These are phyloP conservation scores for Yamadazyma trypodendri DNA, from an alignment of 1,139 yeast genomes.

Conservation along the genomic window DNA sequence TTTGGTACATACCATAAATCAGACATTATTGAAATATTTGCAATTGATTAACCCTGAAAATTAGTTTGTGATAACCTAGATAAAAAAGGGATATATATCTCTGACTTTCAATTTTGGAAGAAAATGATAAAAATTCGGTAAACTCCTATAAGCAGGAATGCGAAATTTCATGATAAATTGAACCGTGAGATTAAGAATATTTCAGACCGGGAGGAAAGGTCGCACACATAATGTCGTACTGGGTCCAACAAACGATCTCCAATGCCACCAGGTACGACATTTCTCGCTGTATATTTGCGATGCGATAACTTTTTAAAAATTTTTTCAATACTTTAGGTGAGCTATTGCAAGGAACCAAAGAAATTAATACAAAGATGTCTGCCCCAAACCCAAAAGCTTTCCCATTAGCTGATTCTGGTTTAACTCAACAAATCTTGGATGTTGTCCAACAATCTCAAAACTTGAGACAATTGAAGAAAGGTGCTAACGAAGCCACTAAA, in stretches of 20 bases:
- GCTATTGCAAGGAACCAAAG: slow-evolving; percentile 69
- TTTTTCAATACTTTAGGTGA: slow-evolving; percentile 32
- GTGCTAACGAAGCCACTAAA: slow-evolving; percentile 99
- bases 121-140: slow-evolving; percentile 14
- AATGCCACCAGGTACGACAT: too few relatives aligned
- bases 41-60: slow-evolving; percentile 5
- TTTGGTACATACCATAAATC: slow-evolving; percentile 52
- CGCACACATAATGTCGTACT: neutral
- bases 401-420: slow-evolving; percentile 95
- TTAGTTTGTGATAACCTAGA: slow-evolving; percentile 2
- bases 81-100: slow-evolving; percentile 10
- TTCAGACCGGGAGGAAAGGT: slow-evolving; percentile 4
- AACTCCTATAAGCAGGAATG: slow-evolving; percentile 10
- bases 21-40: slow-evolving; percentile 32
- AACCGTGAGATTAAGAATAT: slow-evolving; percentile 7
- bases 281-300: slow-evolving; percentile 1
- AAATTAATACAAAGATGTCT: slow-evolving; percentile 39
- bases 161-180: slow-evolving; percentile 2
- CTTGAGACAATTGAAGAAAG: slow-evolving; percentile 98
- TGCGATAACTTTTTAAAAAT: slow-evolving; percentile 9
- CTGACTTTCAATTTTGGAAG: slow-evolving; percentile 8
- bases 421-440: slow-evolving; percentile 95
- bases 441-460: slow-evolving; percentile 97
- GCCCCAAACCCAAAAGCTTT: slow-evolving; percentile 95
- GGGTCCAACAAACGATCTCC: too few relatives aligned